These are phyloP conservation scores for Abrus precatorius DNA, from an alignment of 306 rosid species.

Conservation along the genomic window DNA sequence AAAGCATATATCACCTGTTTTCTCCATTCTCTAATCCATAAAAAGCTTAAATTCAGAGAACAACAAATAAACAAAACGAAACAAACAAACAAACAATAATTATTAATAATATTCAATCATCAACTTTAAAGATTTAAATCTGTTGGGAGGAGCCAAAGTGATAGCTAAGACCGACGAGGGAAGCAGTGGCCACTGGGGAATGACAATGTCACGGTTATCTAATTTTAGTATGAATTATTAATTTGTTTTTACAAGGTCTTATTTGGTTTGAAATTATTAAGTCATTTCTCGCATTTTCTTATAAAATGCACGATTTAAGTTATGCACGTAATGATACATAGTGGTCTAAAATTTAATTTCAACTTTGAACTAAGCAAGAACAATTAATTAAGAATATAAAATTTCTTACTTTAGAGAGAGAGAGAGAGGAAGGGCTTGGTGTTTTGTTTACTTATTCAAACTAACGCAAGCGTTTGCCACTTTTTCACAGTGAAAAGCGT, in stretches of 20 bases:
- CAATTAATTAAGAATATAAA: too few relatives aligned
- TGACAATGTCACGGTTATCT: slow-evolving; percentile 30
- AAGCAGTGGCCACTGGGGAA: slow-evolving; percentile 37
- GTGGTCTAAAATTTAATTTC: too few relatives aligned
- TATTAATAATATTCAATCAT: slow-evolving; percentile 46
- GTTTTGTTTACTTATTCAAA: slow-evolving; percentile 27
- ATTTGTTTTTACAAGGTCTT: too few relatives aligned
- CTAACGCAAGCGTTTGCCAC: slow-evolving; percentile 17
- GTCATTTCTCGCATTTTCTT: too few relatives aligned
- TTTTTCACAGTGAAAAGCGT: slow-evolving; percentile 49
- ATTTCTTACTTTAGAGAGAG: too few relatives aligned
- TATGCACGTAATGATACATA: too few relatives aligned
- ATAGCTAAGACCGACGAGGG: slow-evolving; percentile 38
- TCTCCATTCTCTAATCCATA: slow-evolving; percentile 49
- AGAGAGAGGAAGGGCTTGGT: too few relatives aligned
- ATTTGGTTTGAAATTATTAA: too few relatives aligned
- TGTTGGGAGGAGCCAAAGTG: slow-evolving; percentile 59
- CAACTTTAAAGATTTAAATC: slow-evolving; percentile 56
- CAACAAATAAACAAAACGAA: slow-evolving; percentile 40
- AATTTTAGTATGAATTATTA: too few relatives aligned
- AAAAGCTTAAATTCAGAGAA: slow-evolving; percentile 55
- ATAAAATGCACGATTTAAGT: too few relatives aligned
- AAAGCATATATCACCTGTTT: slow-evolving; percentile 65
- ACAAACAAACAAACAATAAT: slow-evolving; percentile 47
- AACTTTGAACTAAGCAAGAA: too few relatives aligned